phyloP scores from a whole-genome alignment of 2,329 filamentous ascomycete species.

The Onygenales sp. region DNA sequence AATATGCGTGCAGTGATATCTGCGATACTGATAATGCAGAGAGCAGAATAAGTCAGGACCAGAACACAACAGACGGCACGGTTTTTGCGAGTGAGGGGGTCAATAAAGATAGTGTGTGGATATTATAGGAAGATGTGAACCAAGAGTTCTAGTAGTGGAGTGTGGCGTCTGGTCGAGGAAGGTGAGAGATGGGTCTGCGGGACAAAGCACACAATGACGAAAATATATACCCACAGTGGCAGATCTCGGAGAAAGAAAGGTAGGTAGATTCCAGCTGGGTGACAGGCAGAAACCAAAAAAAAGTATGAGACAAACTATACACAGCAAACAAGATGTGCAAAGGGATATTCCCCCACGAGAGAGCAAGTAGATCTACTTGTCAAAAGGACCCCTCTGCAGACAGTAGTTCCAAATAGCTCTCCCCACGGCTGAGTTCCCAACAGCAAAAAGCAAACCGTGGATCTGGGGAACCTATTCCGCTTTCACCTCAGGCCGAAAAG shows the following conservation, averaged over 20 bases:
- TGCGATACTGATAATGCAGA: not conserved
- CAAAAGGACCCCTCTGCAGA: not conserved
- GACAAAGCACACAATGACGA: constrained; percentile 5
- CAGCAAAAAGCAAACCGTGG: constrained; percentile 10
- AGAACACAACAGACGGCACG: not conserved
- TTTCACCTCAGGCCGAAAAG: constrained; percentile 3
- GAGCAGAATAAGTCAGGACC: not conserved
- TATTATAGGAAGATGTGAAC: constrained; percentile 3
- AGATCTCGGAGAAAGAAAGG: no score
- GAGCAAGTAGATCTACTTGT: not conserved
- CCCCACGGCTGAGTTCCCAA: constrained; percentile 3
- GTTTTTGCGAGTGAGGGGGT: not conserved
- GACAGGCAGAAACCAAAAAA: constrained; percentile 1
- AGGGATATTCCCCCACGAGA: not conserved
- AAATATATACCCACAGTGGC: not conserved
- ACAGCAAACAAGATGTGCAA: not conserved
- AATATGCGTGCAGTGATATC: constrained; percentile 5
- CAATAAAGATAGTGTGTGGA: constrained; percentile 1
- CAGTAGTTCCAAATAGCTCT: not conserved
- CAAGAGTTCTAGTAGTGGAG: constrained; percentile 1
- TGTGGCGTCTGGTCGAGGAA: constrained; percentile 1
- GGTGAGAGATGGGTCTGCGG: constrained; percentile 3
- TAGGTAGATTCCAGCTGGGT: not conserved
- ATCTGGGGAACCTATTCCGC: not conserved
- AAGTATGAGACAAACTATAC: not conserved